A percentile compares a stretch with the other conserved stretches of the same genome.
phyloP scores from a whole-genome alignment of 2,329 filamentous ascomycete species.

The Dothideomycetes sp. region DNA sequence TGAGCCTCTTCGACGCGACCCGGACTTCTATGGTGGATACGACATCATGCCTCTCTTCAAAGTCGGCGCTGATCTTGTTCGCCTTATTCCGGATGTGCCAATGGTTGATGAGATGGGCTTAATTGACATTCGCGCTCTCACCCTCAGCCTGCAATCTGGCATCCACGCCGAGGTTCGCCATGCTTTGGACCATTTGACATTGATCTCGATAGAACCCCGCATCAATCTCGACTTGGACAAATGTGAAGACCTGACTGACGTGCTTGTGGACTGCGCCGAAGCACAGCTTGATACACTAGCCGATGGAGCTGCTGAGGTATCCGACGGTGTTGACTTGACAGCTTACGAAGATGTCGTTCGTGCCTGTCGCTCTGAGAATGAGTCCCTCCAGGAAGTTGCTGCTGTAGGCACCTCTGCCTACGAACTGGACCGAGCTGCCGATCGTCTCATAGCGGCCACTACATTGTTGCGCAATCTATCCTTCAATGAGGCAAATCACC shows the following conservation, averaged over 20 bases:
- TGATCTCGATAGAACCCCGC: conserved; percentile 56
- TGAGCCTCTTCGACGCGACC: conserved; percentile 14
- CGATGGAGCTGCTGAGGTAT: conserved; percentile 75
- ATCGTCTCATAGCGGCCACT: conserved; percentile 80
- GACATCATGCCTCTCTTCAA: conserved; percentile 56
- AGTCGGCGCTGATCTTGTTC: conserved; percentile 57
- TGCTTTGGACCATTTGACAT: conserved; percentile 74
- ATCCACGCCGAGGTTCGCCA: conserved; percentile 83
- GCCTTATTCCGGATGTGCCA: conserved; percentile 66
- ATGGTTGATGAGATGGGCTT: conserved; percentile 68
- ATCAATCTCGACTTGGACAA: conserved; percentile 59
- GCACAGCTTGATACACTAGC: conserved; percentile 77
- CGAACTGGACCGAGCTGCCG: conserved; percentile 75
- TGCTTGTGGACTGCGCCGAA: conserved; percentile 81
- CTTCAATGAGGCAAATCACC: conserved; percentile 71
- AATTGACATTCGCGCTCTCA: conserved; percentile 84
- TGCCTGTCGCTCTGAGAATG: conserved; percentile 64
- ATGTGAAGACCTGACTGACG: conserved; percentile 83
- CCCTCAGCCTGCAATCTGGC: conserved; percentile 79
- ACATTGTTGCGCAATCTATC: conserved; percentile 90
- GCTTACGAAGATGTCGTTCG: conserved; percentile 83
- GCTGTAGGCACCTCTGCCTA: conserved; percentile 69
- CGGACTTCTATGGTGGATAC: conserved; percentile 54
- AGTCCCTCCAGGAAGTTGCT: conserved; percentile 61
- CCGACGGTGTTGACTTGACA: conserved; percentile 72